phyloP scores from a whole-genome alignment of 768 basidiomycete genomes.

The Scleroderma bovista region DNA sequence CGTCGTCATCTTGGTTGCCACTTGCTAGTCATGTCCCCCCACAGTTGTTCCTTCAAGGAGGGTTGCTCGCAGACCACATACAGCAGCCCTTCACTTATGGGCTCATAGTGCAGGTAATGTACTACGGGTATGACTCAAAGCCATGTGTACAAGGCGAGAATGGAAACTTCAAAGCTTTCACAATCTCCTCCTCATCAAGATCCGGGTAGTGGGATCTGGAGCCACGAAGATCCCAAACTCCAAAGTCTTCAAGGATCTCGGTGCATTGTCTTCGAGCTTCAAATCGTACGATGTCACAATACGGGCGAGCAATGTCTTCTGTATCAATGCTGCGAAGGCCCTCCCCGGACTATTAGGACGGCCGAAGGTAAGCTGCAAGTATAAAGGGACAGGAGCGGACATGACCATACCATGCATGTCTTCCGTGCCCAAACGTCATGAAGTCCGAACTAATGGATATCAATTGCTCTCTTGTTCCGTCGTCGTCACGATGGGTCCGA shows the following conservation, averaged over 20 bases:
- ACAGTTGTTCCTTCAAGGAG: no score
- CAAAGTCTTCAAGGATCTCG: constrained; percentile 7
- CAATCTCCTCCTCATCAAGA: not conserved
- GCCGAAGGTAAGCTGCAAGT: not conserved
- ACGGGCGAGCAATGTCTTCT: constrained; percentile 35
- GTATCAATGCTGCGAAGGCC: constrained; percentile 35
- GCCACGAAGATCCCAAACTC: not conserved
- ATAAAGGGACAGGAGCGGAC: not conserved
- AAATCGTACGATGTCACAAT: constrained; percentile 37
- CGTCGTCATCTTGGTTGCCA: no score
- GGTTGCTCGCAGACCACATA: no score
- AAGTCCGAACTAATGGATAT: constrained; percentile 30
- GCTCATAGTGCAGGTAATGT: no score
- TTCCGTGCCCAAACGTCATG: constrained; percentile 34
- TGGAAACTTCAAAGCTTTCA: not conserved
- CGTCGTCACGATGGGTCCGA: not conserved
- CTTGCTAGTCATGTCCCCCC: no score
- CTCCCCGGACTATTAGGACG: constrained; percentile 30
- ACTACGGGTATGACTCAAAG: not conserved
- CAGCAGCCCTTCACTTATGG: no score
- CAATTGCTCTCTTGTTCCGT: constrained; percentile 16
- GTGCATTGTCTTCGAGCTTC: constrained; percentile 41
- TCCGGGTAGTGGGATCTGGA: not conserved
- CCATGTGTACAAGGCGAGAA: not conserved
- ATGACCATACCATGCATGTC: constrained; percentile 21